Base-by-base conservation (phyloP, 1,139 yeast genomes). In the Suhomyces choctaworum region DNA sequence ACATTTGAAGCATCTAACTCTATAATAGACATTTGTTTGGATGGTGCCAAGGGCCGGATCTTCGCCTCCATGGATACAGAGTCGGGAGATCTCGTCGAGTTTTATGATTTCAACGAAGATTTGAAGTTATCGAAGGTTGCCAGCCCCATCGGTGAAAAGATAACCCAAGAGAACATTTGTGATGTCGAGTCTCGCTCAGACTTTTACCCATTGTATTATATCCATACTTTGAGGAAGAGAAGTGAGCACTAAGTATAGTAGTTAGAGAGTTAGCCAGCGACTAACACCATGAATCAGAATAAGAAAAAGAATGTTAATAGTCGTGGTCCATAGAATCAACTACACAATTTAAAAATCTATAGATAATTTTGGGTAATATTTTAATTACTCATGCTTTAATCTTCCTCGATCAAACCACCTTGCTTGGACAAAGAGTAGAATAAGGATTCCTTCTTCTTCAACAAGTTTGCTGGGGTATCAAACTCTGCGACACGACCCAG, bases 401-500 rank as follows among this genome's bases (percentile, higher is more conserved):
- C 29, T 16, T 53, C 54, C 19, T 62, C 56, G 19, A 63, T 54
- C 40, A 70, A 65, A 1, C 82, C 82, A 43, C 80, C 90, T 53
- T 85, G 87, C 47, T 80, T 71, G 51, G 92, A 81, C 43, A 92
- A 69, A 1, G 92, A 70, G 53, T 85, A 87, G 58, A 90, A 92
- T 47, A 84, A 60, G 2, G 95, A 82, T 12, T 79, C 75, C 50
- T 77, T 74, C 44, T 81, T 72, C 52, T 80, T 72, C 54, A 90
- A 69, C 48, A 92, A 70, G 38, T 72, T 73, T 19, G 62, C 71
- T 3, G 97, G 97, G 1, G 85, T 61, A 51, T 88, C 97, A 58
- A 88, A 87, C 58, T 92, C 98, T 6, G 83, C 84, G 25, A 92
- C 86, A 53, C 75, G 70, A 39, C 97, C 98, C 41, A 78, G 77